Evolutionary conservation across 768 basidiomycete species (phyloP).

Genomic region (Pleurotus sapidus): DNA sequence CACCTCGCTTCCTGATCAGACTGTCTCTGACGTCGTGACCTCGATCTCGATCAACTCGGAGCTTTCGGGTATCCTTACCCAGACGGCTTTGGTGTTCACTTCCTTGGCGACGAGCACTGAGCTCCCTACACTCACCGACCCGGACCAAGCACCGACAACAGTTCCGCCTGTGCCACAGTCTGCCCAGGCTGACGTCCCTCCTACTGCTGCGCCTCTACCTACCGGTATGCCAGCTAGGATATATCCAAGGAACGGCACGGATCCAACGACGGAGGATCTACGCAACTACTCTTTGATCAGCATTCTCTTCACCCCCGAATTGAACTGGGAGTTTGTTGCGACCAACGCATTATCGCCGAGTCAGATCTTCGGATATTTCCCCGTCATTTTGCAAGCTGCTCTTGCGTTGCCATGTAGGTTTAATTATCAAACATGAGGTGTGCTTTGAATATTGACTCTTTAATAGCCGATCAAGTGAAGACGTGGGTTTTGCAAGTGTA

Average conservation of each 20-base stretch:
- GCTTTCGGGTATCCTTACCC: constrained; percentile 42
- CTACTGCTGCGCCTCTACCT: constrained; percentile 42
- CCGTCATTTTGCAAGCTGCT: constrained; percentile 35
- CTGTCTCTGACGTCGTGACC: constrained; percentile 10
- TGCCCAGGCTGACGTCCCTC: constrained; percentile 21
- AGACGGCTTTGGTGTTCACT: constrained; percentile 37
- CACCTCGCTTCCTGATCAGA: background rate
- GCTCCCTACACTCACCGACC: constrained; percentile 32
- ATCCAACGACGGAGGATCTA: constrained; percentile 25
- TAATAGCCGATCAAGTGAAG: constrained; percentile 29
- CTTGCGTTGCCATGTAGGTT: constrained; percentile 28
- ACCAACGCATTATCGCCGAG: constrained; percentile 51
- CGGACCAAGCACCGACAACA: constrained; percentile 37
- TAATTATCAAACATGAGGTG: constrained; percentile 4
- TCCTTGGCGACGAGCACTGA: constrained; percentile 27
- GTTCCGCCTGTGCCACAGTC: constrained; percentile 20
- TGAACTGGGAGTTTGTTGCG: constrained; percentile 75
- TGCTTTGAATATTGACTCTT: constrained; percentile 2
- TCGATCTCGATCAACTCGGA: constrained; percentile 31
- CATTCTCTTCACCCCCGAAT: constrained; percentile 53
- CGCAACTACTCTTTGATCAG: constrained; percentile 51
- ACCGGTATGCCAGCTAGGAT: constrained; percentile 60
- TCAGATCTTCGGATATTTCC: constrained; percentile 78
- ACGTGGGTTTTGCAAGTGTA: constrained; percentile 66
- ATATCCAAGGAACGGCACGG: constrained; percentile 35